Evolutionary conservation across 2,329 filamentous ascomycete species (phyloP).

Genomic region (Aspergillus candidus): DNA sequence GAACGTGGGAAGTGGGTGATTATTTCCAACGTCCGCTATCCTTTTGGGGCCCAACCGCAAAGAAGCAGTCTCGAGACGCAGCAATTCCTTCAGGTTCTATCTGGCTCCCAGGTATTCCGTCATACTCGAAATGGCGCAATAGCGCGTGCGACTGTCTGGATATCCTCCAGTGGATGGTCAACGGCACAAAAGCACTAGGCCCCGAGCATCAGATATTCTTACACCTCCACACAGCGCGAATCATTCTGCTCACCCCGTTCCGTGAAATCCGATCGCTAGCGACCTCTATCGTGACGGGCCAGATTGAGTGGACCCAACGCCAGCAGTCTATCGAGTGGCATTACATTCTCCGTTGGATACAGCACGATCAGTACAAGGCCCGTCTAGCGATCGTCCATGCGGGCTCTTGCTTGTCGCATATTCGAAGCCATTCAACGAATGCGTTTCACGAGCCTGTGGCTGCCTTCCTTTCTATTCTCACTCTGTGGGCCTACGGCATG

Average conservation of each 20-base stretch:
- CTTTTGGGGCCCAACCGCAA: conserved; percentile 41
- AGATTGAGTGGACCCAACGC: conserved; percentile 25
- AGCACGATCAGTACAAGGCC: conserved; percentile 51
- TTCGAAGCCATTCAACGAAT: conserved; percentile 45
- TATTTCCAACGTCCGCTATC: conserved; percentile 43
- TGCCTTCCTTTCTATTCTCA: conserved; percentile 42
- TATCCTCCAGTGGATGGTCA: conserved; percentile 54
- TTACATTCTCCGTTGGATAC: conserved; percentile 45
- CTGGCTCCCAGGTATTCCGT: conserved; percentile 45
- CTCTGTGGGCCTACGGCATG: conserved; percentile 44
- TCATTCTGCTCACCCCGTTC: conserved; percentile 48
- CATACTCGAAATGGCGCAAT: conserved; percentile 44
- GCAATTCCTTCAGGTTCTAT: conserved; percentile 32
- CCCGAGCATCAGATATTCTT: conserved; percentile 51
- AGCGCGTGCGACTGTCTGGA: conserved; percentile 45
- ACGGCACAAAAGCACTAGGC: conserved; percentile 44
- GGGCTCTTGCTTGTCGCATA: conserved; percentile 48
- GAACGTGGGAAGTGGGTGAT: conserved; percentile 45
- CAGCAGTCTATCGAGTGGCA: conserved; percentile 31
- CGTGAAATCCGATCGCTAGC: conserved; percentile 43
- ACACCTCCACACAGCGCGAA: conserved; percentile 51
- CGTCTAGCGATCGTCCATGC: conserved; percentile 52
- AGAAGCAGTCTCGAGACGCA: conserved; percentile 31
- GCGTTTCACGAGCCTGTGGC: conserved; percentile 45
- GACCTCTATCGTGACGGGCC: conserved; percentile 28